Evolutionary conservation across 345 rosid genomes (phyloP).

Genomic region (Eucalyptus erythrocorys): DNA sequence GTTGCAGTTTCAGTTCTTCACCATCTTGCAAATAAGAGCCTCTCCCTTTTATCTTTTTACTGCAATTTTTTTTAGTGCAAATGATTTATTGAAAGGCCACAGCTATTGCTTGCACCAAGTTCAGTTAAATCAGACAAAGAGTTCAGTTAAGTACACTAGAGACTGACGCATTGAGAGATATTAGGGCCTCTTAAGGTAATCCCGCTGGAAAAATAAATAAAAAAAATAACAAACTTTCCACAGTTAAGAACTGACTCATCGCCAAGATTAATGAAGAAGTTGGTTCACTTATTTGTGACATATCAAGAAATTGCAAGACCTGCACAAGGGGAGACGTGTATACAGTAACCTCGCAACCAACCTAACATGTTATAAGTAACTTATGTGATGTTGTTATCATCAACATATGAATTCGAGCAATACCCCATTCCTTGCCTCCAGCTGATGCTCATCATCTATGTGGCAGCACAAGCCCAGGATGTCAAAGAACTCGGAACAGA

Average conservation of each 20-base stretch:
- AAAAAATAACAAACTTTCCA: not conserved
- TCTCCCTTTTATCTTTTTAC: not conserved
- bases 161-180: not conserved
- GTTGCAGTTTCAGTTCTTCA: not conserved
- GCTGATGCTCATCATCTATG: slow-evolving; percentile 83
- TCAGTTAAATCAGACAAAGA: not conserved
- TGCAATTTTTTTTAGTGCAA: not conserved
- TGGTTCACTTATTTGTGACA: not conserved
- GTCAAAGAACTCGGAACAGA: slow-evolving; percentile 82
- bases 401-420: not conserved
- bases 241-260: not conserved
- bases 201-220: not conserved
- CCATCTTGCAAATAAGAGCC: not conserved
- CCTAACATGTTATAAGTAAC: not conserved
- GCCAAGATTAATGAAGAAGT: not conserved
- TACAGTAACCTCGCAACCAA: not conserved
- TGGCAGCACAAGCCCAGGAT: slow-evolving; percentile 87
- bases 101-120: not conserved
- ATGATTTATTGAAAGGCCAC: not conserved
- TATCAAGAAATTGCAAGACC: not conserved
- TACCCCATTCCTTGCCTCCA: slow-evolving; percentile 93
- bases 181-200: not conserved
- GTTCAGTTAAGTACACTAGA: not conserved
- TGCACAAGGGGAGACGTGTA: not conserved
- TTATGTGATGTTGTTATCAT: not conserved